Base-by-base conservation (phyloP, 1,139 yeast genomes). In the Saccharomycopsis hybrid region DNA sequence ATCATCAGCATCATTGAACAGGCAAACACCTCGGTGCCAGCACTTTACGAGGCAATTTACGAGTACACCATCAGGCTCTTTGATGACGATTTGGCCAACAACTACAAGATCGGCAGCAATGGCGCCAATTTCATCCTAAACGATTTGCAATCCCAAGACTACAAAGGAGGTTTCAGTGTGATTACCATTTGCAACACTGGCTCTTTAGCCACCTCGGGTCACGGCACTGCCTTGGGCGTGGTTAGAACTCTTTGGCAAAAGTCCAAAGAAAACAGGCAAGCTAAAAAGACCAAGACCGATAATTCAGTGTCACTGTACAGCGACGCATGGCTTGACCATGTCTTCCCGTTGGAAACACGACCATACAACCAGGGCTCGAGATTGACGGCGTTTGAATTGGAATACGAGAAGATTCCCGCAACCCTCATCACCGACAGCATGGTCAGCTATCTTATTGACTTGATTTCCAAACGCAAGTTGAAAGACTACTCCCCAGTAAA, bases 331-430 rank as follows among this genome's bases (percentile, higher is more conserved):
- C 62, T 85, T 65, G 69, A 78, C 13, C 88, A 81, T 53, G 94
- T 85, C 0, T 92, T 81, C 61, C 94, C 96, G 5, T 76, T 92
- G 60, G 98, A 92, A 65, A 92, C 98, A 0, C 76, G 98, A 60
- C 98, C 98, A 0, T 92, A 92, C 65, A 89, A 90, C 64, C 97
- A 92, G 67, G 98, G 98, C 3, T 89, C 97, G 0, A 78, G 96
- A 58, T 72, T 92, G 56, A 92, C 97, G 1, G 89, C 97, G 0
- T 92, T 82, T 64, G 98, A 92, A 63, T 73, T 92, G 47, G 81
- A 85, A 18, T 83, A 86, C 59, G 97, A 92, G 56, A 64, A 77
- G 32, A 87, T 92, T 46, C 97, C 97, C 4, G 81, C 94, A 49
- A 86, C 96, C 1, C 72, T 92, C 56, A 78, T 92, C 53, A 85